phyloP scores from a whole-genome alignment of 306 rosid genomes.

The Morella rubra region DNA sequence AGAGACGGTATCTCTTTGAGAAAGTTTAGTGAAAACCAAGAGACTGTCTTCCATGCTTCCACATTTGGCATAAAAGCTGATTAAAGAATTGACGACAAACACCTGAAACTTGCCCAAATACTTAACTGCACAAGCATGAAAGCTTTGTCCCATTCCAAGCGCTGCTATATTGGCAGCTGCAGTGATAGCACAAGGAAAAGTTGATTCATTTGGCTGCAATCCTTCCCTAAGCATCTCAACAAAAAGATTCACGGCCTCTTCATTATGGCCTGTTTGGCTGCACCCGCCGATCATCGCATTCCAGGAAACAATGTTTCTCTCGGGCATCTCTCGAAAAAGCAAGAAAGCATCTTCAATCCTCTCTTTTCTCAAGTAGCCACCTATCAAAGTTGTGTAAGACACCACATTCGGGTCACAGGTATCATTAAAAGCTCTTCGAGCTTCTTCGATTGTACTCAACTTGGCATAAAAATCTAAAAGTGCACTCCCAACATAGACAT shows the following conservation, averaged over 20 bases:
- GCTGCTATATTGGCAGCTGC: slow-evolving; percentile 79
- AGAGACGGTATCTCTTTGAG: slow-evolving; percentile 59
- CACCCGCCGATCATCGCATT: slow-evolving; percentile 81
- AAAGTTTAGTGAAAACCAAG: slow-evolving; percentile 51
- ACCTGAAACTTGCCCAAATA: slow-evolving; percentile 62
- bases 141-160: slow-evolving; percentile 68
- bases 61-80: slow-evolving; percentile 81
- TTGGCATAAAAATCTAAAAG: slow-evolving; percentile 74
- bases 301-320: slow-evolving; percentile 81
- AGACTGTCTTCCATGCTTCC: slow-evolving; percentile 83
- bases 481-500: slow-evolving; percentile 81
- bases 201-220: slow-evolving; percentile 60
- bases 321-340: slow-evolving; percentile 67
- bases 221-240: slow-evolving; percentile 70
- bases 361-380: slow-evolving; percentile 61
- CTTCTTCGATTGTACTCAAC: slow-evolving; percentile 56
- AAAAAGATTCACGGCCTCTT: slow-evolving; percentile 69
- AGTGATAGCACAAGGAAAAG: slow-evolving; percentile 74
- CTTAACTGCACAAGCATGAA: slow-evolving; percentile 83
- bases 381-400: slow-evolving; percentile 71
- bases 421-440: slow-evolving; percentile 56
- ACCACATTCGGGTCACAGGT: slow-evolving; percentile 68
- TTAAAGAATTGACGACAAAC: slow-evolving; percentile 68
- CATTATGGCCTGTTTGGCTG: slow-evolving; percentile 82
- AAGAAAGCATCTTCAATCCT: slow-evolving; percentile 59